Conservation (phyloP, 805 yeast species). For the Wickerhamiella slavikovae region DNA sequence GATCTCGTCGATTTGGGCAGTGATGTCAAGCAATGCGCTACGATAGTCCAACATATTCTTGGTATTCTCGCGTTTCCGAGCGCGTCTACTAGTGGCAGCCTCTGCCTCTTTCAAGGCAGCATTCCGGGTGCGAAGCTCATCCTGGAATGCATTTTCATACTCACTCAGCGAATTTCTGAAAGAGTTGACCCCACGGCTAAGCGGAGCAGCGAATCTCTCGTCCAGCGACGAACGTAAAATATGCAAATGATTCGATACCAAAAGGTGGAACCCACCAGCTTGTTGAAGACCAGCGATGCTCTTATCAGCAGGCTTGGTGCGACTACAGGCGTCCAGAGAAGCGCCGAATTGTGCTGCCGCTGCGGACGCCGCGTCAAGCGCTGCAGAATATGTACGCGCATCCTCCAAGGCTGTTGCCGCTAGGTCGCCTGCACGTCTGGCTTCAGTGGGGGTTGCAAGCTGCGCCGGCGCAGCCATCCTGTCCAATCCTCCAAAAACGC, state of each 20-base stretch:
- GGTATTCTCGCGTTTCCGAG: conserved; percentile 36
- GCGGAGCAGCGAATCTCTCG: conserved; percentile 35
- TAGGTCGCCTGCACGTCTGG: neutral
- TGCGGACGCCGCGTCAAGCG: conserved; percentile 27
- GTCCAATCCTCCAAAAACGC: conserved; percentile 8
- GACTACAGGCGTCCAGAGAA: conserved; percentile 44
- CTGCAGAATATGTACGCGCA: conserved; percentile 26
- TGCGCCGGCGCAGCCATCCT: conserved; percentile 4
- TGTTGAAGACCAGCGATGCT: conserved; percentile 43
- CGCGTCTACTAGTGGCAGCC: conserved; percentile 33
- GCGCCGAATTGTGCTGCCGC: conserved; percentile 56
- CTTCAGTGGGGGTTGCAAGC: conserved; percentile 3
- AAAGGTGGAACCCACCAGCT: conserved; percentile 58
- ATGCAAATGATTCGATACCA: conserved; percentile 59
- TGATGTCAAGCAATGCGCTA: conserved; percentile 41
- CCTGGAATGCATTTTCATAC: conserved; percentile 34
- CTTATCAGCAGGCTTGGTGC: conserved; percentile 38
- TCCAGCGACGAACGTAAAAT: conserved; percentile 38
- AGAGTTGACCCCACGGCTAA: conserved; percentile 23
- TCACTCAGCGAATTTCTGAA: conserved; percentile 25
- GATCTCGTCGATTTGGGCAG: conserved; percentile 58
- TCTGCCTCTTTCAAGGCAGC: conserved; percentile 37
- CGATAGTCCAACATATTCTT: conserved; percentile 52
- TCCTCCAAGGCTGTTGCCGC: conserved; percentile 26
- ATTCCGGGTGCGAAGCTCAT: conserved; percentile 31